Evolutionary conservation across 805 yeast species (phyloP).

Genomic region (Soucietia sequanensis): DNA sequence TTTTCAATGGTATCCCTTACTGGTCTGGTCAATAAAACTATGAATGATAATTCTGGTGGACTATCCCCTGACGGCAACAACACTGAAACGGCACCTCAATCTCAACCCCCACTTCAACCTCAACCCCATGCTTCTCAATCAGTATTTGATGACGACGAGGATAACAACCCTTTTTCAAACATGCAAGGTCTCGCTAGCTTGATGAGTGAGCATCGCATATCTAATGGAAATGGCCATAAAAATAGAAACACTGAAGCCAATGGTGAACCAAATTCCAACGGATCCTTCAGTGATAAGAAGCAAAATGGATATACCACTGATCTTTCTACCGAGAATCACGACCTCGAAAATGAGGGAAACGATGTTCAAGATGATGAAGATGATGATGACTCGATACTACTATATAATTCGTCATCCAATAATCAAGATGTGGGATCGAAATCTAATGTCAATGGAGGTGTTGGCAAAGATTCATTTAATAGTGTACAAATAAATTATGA

Average conservation of each 20-base stretch:
- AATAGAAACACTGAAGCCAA: slow-evolving; percentile 3
- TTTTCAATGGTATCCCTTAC: too few relatives aligned
- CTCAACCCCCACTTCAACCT: too few relatives aligned
- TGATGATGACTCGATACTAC: slow-evolving; percentile 28
- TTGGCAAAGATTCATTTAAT: slow-evolving; percentile 15
- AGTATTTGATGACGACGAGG: slow-evolving; percentile 23
- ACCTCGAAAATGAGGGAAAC: too few relatives aligned
- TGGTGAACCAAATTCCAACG: slow-evolving; percentile 3
- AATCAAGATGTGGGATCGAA: slow-evolving; percentile 2
- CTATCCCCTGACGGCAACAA: too few relatives aligned
- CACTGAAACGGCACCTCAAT: too few relatives aligned
- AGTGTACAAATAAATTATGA: slow-evolving; percentile 33
- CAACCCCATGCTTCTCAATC: not conserved
- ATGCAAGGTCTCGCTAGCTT: slow-evolving; percentile 23
- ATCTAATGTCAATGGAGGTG: slow-evolving; percentile 2
- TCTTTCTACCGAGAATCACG: too few relatives aligned
- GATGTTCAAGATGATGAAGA: slow-evolving; percentile 12
- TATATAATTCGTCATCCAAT: slow-evolving; percentile 21
- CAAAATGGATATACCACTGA: too few relatives aligned
- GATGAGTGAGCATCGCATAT: slow-evolving; percentile 10
- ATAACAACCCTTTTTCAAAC: slow-evolving; percentile 38
- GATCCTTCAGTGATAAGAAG: too few relatives aligned
- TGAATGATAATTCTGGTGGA: too few relatives aligned
- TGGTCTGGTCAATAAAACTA: too few relatives aligned
- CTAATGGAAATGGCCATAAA: not conserved